Percentiles rank a stretch among this genome's conserved stretches.
These are phyloP conservation scores for Solanum chmielewskii DNA, from an alignment of 257 asterid species.

Conservation along the genomic window DNA sequence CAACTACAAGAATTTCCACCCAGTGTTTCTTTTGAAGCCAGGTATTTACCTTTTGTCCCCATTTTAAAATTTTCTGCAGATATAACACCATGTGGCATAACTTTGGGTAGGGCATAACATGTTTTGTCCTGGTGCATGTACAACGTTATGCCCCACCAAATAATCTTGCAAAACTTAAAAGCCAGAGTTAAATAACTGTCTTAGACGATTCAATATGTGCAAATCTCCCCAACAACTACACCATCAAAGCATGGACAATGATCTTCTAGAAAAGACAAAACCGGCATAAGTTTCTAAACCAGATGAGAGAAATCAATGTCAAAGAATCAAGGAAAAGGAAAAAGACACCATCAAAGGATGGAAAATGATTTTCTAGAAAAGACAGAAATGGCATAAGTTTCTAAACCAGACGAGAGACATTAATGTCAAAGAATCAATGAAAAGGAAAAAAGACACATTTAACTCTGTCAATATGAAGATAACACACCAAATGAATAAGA, in stretches of 20 bases:
- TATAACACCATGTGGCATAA: background rate
- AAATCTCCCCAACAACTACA: background rate
- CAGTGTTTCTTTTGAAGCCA: background rate
- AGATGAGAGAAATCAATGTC: background rate
- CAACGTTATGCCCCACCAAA: background rate
- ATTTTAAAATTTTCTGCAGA: background rate
- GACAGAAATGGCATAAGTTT: background rate
- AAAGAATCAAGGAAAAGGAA: background rate
- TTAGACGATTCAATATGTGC: background rate
- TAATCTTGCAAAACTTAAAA: background rate
- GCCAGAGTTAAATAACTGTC: background rate
- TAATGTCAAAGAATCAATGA: background rate
- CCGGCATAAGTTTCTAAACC: background rate
- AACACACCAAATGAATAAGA: background rate
- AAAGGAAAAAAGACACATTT: background rate
- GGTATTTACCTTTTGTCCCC: background rate
- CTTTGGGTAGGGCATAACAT: background rate
- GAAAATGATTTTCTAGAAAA: background rate
- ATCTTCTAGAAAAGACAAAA: background rate
- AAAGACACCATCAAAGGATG: background rate
- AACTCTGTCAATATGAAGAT: background rate
- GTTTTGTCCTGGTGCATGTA: background rate
- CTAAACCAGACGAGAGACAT: background rate
- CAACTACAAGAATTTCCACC: background rate
- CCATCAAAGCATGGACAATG: background rate